These are phyloP conservation scores for Tylopilus felleus DNA, from an alignment of 768 basidiomycete species.

Conservation along the genomic window DNA sequence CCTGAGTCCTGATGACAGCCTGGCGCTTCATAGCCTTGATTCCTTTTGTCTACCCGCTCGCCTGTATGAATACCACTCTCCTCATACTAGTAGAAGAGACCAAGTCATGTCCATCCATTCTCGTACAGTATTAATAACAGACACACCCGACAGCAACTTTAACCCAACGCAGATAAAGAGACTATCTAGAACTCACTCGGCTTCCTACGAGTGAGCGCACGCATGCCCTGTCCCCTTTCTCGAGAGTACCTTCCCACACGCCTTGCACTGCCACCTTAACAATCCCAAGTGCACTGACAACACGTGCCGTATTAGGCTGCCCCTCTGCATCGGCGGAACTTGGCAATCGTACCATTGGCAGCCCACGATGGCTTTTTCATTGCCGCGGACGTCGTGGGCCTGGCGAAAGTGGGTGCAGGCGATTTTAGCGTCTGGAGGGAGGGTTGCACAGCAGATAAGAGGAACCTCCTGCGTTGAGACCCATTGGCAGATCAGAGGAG, in stretches of 20 bases:
- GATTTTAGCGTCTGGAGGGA: constrained; percentile 1
- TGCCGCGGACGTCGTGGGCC: constrained; percentile 13
- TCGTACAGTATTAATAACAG: too few species aligned
- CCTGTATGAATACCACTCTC: too few species aligned
- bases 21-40: background rate
- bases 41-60: too few species aligned
- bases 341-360: constrained; percentile 19
- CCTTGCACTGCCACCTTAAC: constrained; percentile 13
- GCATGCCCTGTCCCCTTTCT: constrained; percentile 13
- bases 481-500: constrained; percentile 11
- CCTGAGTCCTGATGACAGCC: background rate
- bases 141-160: too few species aligned
- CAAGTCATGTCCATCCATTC: too few species aligned
- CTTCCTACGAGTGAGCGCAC: background rate
- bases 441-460: background rate
- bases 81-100: too few species aligned
- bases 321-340: constrained; percentile 14
- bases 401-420: constrained; percentile 12
- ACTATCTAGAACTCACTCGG: background rate
- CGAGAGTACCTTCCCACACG: constrained; percentile 15
- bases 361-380: constrained; percentile 9
- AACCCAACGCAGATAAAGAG: background rate
- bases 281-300: constrained; percentile 15
- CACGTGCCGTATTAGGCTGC: constrained; percentile 20
- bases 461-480: background rate